Percentiles rank a stretch among this genome's conserved stretches.
Evolutionary conservation across 768 basidiomycete genomes (phyloP).

Genomic region (Atractiella rhizophila): DNA sequence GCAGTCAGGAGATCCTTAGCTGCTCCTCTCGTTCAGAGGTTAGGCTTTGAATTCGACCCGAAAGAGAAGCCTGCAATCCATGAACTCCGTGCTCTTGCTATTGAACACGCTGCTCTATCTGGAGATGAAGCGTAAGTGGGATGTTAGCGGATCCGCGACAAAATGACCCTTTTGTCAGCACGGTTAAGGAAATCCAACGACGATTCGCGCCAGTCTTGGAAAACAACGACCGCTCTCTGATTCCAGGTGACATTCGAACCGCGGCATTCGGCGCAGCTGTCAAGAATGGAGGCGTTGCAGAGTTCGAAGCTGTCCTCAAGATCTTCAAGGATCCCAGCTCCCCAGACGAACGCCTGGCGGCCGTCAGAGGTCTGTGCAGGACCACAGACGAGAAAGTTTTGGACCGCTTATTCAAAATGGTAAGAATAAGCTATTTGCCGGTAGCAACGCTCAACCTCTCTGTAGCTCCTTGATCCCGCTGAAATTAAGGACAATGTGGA

Average conservation of each 20-base stretch:
- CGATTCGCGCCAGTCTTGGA: conserved; percentile 47
- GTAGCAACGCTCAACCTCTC: conserved; percentile 17
- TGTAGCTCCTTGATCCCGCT: conserved; percentile 34
- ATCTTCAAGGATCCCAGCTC: conserved; percentile 49
- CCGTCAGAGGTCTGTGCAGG: conserved; percentile 39
- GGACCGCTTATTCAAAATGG: conserved; percentile 11
- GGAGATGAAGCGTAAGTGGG: conserved; percentile 16
- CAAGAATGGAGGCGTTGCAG: conserved; percentile 41
- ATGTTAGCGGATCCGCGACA: conserved; percentile 16
- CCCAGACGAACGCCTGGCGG: conserved; percentile 40
- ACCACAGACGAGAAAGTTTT: conserved; percentile 34
- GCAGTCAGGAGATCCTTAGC: too few relatives aligned
- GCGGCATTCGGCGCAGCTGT: conserved; percentile 31
- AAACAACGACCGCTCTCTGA: conserved; percentile 45
- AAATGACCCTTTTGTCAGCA: conserved; percentile 26
- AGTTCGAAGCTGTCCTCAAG: conserved; percentile 37
- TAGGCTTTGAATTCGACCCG: conserved; percentile 49
- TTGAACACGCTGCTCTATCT: conserved; percentile 31
- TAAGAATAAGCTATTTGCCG: too few relatives aligned
- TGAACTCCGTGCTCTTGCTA: conserved; percentile 47
- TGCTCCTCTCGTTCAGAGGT: conserved; percentile 44
- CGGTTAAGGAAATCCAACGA: conserved; percentile 41
- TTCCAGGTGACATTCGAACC: conserved; percentile 53
- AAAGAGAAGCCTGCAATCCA: conserved; percentile 42
- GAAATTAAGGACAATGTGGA: conserved; percentile 24